Conservation (phyloP, 441 rosid genomes). For the Flueggea neowawraea region DNA sequence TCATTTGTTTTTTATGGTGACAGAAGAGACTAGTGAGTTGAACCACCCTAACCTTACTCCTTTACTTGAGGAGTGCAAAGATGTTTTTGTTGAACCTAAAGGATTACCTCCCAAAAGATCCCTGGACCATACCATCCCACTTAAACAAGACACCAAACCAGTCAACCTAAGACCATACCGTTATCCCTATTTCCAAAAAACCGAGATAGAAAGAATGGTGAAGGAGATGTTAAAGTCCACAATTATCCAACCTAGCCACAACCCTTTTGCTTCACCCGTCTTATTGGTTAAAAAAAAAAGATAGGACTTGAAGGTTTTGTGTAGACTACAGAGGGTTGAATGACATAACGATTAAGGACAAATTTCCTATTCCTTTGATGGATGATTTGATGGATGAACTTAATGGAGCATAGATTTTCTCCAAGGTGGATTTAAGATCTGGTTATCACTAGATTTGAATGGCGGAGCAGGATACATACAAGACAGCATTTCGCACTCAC, state of each 20-base stretch:
- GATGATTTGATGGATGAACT: conserved; percentile 1
- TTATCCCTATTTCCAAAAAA: too few relatives aligned
- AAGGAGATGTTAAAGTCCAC: too few relatives aligned
- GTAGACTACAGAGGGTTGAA: too few relatives aligned
- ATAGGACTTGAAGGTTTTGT: conserved; percentile 8
- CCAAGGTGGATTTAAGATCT: conserved; percentile 1
- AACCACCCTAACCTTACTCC: too few relatives aligned
- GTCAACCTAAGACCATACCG: background rate
- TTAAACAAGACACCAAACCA: background rate
- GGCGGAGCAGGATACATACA: background rate
- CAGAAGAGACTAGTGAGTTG: too few relatives aligned
- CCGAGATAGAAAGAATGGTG: background rate
- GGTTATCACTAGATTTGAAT: conserved; percentile 1
- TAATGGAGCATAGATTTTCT: background rate
- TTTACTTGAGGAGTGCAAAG: too few relatives aligned
- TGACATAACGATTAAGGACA: background rate
- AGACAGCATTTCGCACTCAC: background rate
- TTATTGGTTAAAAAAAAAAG: background rate
- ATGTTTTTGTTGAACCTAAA: too few relatives aligned
- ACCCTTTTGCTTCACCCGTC: background rate
- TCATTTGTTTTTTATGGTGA: too few relatives aligned
- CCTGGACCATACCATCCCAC: background rate
- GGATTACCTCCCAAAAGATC: too few relatives aligned
- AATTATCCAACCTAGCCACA: background rate
- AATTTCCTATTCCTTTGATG: background rate